phyloP scores from a whole-genome alignment of 2,329 filamentous ascomycete species.

The Xylariaceae sp. region DNA sequence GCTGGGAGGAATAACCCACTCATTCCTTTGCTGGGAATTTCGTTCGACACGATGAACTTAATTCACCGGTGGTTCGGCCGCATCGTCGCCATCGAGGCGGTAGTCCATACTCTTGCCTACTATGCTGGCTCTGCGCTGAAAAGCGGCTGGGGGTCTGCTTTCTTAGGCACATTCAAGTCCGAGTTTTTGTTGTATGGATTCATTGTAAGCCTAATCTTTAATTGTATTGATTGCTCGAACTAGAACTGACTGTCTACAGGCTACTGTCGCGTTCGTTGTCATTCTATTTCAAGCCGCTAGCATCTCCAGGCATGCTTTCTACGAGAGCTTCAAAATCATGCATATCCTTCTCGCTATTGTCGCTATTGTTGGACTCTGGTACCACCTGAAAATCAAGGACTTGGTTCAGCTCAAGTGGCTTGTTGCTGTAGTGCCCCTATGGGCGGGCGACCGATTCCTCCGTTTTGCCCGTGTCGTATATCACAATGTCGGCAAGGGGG shows the following conservation, averaged over 20 bases:
- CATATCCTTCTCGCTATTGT: constrained; percentile 71
- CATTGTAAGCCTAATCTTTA: constrained; percentile 58
- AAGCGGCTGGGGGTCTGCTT: constrained; percentile 57
- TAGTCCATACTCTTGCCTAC: constrained; percentile 70
- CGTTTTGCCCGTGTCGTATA: constrained; percentile 68
- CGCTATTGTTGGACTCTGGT: constrained; percentile 69
- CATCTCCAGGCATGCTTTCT: constrained; percentile 76
- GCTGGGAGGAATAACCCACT: constrained; percentile 81
- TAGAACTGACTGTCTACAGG: constrained; percentile 47
- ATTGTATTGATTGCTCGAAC: neutral
- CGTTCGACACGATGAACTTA: constrained; percentile 84
- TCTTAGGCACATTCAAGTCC: constrained; percentile 45
- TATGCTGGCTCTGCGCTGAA: constrained; percentile 51
- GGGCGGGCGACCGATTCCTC: constrained; percentile 67
- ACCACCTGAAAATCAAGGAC: constrained; percentile 64
- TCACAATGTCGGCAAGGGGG: constrained; percentile 70
- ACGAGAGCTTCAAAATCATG: constrained; percentile 77
- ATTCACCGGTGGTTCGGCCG: constrained; percentile 82
- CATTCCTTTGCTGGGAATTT: constrained; percentile 73
- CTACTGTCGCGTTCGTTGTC: constrained; percentile 64
- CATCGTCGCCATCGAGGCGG: constrained; percentile 73
- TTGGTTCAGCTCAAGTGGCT: constrained; percentile 65
- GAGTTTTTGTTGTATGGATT: constrained; percentile 67
- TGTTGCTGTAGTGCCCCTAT: constrained; percentile 68
- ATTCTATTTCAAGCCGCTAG: constrained; percentile 74